Evolutionary conservation across 495 filamentous ascomycete genomes (phyloP), one percentile per base, ranked within the genome.

Genomic region (Neurospora tetraspora): DNA sequence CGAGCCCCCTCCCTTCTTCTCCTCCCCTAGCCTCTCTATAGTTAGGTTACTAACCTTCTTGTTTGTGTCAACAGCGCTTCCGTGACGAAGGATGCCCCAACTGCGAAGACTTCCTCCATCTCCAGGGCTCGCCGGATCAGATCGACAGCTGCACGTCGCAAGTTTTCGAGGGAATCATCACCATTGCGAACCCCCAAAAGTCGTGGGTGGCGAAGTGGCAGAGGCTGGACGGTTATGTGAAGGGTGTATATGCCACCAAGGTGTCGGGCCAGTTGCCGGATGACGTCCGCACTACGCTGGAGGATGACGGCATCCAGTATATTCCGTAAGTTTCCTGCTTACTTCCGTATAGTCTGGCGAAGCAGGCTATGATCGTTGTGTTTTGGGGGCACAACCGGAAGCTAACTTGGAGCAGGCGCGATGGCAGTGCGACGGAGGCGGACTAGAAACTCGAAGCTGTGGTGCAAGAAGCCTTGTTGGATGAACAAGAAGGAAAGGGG

Each of bases 161-260:
- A 77, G 94, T 97, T 72, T 99, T 92, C 78, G 95, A 99, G 79
- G 95, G 95, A 11, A 80, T 98, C 71, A 92, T 97, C 73, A 86
- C 91, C 16, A 84, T 97, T 31, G 87, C 89, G n/a, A 89, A 97
- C 73, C 93, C 94, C 9, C 81, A 81, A 34, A 87, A 83, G 71
- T 94, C 91, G 77, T 99, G 96, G 96, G 92, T 98, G 47, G 93
- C 95, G 27, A 91, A 93, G 77, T 97, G 93, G 92, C 93, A 98
- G 83, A 87, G 96, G n/a, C 80, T 98, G 70, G 91, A 97, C 81
- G 88, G 87, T 37, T 97, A 93, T 82, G 90, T 94, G 69, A 87
- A 88, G 38, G 96, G 96, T 39, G 90, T 93, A 65, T 99, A 99
- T 84, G 96, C 96, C 31, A 91, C 94, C 69, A 97, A 98, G 82